A percentile compares a stretch with the other conserved stretches of the same genome.
These are phyloP conservation scores for Pleurotus sapidus DNA, from an alignment of 768 basidiomycete species.

Conservation along the genomic window DNA sequence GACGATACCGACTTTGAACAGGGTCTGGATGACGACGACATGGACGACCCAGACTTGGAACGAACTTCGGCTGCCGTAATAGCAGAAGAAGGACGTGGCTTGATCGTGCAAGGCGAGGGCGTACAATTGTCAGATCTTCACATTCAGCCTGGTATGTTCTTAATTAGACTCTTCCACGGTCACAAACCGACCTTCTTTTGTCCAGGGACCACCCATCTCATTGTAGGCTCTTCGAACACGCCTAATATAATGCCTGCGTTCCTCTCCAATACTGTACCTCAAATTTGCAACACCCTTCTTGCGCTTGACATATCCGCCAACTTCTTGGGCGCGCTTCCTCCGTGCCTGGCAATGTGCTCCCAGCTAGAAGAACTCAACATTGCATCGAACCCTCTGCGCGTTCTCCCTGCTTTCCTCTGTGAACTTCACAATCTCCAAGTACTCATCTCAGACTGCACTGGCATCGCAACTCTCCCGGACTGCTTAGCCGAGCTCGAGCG, in stretches of 20 bases:
- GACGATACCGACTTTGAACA: slow-evolving; percentile 53
- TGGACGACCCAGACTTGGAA: slow-evolving; percentile 58
- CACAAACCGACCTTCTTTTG: slow-evolving; percentile 10
- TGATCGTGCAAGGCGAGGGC: slow-evolving; percentile 74
- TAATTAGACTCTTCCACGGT: not conserved
- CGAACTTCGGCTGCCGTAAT: slow-evolving; percentile 75
- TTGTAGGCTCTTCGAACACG: slow-evolving; percentile 78
- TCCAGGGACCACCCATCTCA: slow-evolving; percentile 89
- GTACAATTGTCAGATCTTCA: slow-evolving; percentile 59
- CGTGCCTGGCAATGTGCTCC: slow-evolving; percentile 74
- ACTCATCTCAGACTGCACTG: slow-evolving; percentile 90
- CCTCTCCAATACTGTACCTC: slow-evolving; percentile 65
- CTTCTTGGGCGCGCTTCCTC: slow-evolving; percentile 80
- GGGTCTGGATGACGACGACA: slow-evolving; percentile 36
- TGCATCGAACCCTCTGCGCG: slow-evolving; percentile 85
- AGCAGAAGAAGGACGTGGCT: slow-evolving; percentile 81
- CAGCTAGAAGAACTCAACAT: slow-evolving; percentile 92
- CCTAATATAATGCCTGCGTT: slow-evolving; percentile 79
- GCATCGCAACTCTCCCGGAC: slow-evolving; percentile 73
- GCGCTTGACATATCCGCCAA: slow-evolving; percentile 93
- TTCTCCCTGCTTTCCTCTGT: slow-evolving; percentile 87
- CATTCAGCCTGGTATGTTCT: slow-evolving; percentile 68
- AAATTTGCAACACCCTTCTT: slow-evolving; percentile 74
- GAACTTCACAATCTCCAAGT: slow-evolving; percentile 77
- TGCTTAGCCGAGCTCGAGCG: slow-evolving; percentile 70